Percentiles rank a stretch among this genome's conserved stretches.
Conservation (phyloP, 2,329 filamentous ascomycete species). For the Scorias spongiosa region DNA sequence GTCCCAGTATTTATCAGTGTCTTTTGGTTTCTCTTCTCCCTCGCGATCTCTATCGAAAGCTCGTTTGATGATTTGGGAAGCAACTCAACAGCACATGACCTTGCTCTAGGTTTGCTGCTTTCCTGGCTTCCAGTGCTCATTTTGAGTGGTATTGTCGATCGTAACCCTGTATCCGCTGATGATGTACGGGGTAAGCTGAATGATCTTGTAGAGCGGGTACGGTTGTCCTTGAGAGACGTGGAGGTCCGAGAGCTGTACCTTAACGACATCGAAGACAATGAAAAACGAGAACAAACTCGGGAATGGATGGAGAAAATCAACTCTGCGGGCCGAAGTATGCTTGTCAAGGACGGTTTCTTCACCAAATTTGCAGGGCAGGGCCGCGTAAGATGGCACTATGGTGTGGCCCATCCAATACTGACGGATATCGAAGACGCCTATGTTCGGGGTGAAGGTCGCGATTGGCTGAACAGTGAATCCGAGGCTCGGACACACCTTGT, state of each 20-base stretch:
- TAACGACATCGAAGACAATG: conserved; percentile 12
- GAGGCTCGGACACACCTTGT: conserved; percentile 22
- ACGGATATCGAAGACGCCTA: conserved; percentile 27
- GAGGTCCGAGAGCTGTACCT: conserved; percentile 16
- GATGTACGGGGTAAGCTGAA: conserved; percentile 26
- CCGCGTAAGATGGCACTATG: conserved; percentile 22
- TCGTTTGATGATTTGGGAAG: conserved; percentile 23
- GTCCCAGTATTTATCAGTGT: conserved; percentile 28
- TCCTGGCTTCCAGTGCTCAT: conserved; percentile 33
- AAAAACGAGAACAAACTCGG: conserved; percentile 12
- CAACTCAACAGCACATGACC: conserved; percentile 29
- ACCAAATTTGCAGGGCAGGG: conserved; percentile 27
- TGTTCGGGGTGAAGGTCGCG: conserved; percentile 22
- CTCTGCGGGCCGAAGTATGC: conserved; percentile 2
- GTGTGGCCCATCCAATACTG: conserved; percentile 27
- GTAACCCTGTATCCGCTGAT: conserved; percentile 29
- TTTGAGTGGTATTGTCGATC: conserved; percentile 29
- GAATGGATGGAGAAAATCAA: conserved; percentile 15
- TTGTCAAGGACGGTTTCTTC: conserved; percentile 22
- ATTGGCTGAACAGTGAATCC: conserved; percentile 22
- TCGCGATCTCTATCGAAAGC: conserved; percentile 22
- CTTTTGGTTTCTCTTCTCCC: conserved; percentile 28
- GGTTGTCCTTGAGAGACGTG: conserved; percentile 18
- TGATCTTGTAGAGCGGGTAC: conserved; percentile 23
- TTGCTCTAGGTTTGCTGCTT: conserved; percentile 29